Evolutionary conservation across 2,329 filamentous ascomycete genomes (phyloP).

Genomic region (Graphilbum fragrans): DNA sequence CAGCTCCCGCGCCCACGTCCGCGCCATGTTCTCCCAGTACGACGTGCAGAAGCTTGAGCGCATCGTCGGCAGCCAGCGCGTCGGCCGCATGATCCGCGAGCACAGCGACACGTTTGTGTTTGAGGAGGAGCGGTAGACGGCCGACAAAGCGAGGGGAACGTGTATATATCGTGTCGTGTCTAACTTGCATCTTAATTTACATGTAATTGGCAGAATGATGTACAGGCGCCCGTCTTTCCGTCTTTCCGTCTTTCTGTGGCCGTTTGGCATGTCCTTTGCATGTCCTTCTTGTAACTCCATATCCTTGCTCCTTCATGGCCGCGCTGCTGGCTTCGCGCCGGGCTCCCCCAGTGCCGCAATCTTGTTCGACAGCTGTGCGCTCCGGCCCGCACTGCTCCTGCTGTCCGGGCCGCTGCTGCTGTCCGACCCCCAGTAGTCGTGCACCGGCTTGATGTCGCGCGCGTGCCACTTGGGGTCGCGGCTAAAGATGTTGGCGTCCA

Average conservation of each 20-base stretch:
- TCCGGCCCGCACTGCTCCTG: not conserved
- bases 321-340: not conserved
- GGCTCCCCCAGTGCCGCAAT: not conserved
- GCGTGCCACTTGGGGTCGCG: constrained; percentile 1
- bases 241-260: too few relatives aligned
- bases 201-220: not conserved
- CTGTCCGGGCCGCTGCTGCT: not conserved
- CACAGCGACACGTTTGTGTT: constrained; percentile 92
- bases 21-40: constrained; percentile 71
- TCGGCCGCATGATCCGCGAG: constrained; percentile 74
- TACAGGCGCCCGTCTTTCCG: not conserved
- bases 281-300: not conserved
- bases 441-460: constrained; percentile 5
- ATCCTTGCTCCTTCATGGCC: not conserved
- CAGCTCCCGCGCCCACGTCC: constrained; percentile 43
- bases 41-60: constrained; percentile 83
- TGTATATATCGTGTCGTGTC: not conserved
- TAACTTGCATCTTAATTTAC: not conserved
- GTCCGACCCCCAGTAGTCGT: constrained; percentile 7
- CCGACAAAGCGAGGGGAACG: too few relatives aligned
- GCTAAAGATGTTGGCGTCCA: constrained; percentile 5
- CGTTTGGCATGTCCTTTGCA: too few relatives aligned
- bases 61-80: constrained; percentile 68
- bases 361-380: not conserved
- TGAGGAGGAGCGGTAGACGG: constrained; percentile 37